phyloP scores from a whole-genome alignment of 495 filamentous ascomycete genomes.

The Aspergillus leporis region DNA sequence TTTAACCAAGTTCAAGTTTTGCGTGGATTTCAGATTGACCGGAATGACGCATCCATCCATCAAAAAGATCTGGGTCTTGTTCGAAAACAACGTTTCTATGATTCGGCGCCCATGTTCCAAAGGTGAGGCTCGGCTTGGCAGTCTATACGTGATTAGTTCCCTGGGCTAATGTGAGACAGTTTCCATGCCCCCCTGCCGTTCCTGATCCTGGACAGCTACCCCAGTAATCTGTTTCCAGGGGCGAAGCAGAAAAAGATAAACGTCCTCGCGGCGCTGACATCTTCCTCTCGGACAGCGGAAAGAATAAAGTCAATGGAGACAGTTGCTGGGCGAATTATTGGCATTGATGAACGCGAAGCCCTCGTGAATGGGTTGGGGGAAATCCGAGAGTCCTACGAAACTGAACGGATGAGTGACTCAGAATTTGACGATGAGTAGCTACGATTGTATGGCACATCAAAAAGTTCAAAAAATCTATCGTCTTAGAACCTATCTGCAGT shows the following conservation, averaged over 20 bases:
- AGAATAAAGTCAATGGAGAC: conserved; percentile 66
- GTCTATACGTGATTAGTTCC: conserved; percentile 3
- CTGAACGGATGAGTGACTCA: conserved; percentile 84
- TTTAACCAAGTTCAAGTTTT: conserved; percentile 60
- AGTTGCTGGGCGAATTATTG: conserved; percentile 57
- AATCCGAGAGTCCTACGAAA: conserved; percentile 83
- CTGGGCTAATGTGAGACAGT: conserved; percentile 34
- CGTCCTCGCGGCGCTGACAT: conserved; percentile 67
- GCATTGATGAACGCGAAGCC: conserved; percentile 77
- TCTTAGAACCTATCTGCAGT: no score
- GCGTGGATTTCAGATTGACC: conserved; percentile 41
- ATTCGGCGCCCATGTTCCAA: conserved; percentile 54
- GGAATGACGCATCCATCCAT: conserved; percentile 31
- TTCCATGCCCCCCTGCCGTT: conserved; percentile 62
- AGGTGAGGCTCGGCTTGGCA: conserved; percentile 48
- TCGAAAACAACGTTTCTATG: conserved; percentile 38
- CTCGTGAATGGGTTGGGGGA: conserved; percentile 81
- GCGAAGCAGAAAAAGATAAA: conserved; percentile 46
- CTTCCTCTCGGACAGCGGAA: conserved; percentile 67
- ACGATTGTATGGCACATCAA: background rate
- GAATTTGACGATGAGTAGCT: conserved; percentile 74
- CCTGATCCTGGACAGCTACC: conserved; percentile 80
- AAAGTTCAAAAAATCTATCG: no score
- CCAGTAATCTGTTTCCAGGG: conserved; percentile 60
- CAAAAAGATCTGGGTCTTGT: conserved; percentile 31